A percentile compares a stretch with the other conserved stretches of the same genome.
These are phyloP conservation scores for Exophiala xenobiotica DNA, from an alignment of 2,329 filamentous ascomycete species.

Conservation along the genomic window DNA sequence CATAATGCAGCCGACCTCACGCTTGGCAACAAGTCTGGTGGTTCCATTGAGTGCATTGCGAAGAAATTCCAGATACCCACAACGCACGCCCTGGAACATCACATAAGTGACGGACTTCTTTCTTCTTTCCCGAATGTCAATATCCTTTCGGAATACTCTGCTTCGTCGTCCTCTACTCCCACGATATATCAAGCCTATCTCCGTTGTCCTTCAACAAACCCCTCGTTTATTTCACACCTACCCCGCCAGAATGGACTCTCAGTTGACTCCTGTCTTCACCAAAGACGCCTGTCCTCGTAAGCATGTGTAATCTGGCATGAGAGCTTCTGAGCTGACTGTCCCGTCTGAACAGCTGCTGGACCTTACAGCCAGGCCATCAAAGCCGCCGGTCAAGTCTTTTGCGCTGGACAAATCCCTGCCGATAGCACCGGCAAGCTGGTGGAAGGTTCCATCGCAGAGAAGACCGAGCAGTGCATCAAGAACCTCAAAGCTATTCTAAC, in stretches of 20 bases:
- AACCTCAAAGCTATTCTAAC: conserved; percentile 82
- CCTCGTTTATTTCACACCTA: conserved; percentile 8
- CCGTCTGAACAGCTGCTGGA: conserved; percentile 20
- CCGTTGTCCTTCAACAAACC: conserved; percentile 1
- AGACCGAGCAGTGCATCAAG: conserved; percentile 69
- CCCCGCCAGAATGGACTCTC: conserved; percentile 20
- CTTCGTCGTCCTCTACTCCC: background rate
- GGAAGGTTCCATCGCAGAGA: conserved; percentile 64
- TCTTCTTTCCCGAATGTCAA: too few species aligned
- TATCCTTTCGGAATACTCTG: background rate
- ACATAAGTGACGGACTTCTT: too few species aligned
- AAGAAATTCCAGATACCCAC: too few species aligned
- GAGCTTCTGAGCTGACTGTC: background rate
- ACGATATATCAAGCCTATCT: background rate
- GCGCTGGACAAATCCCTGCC: conserved; percentile 75
- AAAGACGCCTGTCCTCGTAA: conserved; percentile 48
- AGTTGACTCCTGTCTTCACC: conserved; percentile 40
- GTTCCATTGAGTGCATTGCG: too few species aligned
- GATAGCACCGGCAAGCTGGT: conserved; percentile 61
- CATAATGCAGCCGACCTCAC: too few species aligned
- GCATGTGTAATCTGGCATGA: conserved; percentile 23
- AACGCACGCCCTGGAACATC: too few species aligned
- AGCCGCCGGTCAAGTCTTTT: conserved; percentile 67
- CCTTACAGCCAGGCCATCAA: conserved; percentile 60
- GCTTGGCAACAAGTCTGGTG: too few species aligned